These are phyloP conservation scores for Ampelomyces quisqualis DNA, from an alignment of 2,329 filamentous ascomycete genomes.

Conservation along the genomic window DNA sequence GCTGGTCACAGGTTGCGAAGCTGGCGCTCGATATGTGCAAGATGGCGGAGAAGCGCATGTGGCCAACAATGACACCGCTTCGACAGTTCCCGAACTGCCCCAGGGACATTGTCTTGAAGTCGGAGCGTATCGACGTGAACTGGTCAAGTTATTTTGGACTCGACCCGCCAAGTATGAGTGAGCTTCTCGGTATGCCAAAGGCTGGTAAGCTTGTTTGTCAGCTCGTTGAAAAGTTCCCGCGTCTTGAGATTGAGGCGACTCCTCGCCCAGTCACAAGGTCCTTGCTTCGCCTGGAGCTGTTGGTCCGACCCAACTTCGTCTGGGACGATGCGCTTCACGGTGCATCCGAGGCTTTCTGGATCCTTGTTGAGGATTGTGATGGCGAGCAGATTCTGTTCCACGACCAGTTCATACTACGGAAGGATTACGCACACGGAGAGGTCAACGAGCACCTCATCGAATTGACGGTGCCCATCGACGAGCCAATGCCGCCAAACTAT, in stretches of 20 bases:
- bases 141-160: conserved; percentile 96
- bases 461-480: conserved; percentile 92
- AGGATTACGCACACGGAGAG: conserved; percentile 81
- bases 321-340: conserved; percentile 94
- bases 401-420: conserved; percentile 88
- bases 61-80: conserved; percentile 96
- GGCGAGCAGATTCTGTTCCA: conserved; percentile 95
- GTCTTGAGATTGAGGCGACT: conserved; percentile 87
- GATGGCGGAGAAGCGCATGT: conserved; percentile 99
- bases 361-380: conserved; percentile 94
- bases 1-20: conserved; percentile 91
- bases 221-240: conserved; percentile 87
- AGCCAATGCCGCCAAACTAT: conserved; percentile 98
- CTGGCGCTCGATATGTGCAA: conserved; percentile 93
- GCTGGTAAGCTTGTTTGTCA: conserved; percentile 82
- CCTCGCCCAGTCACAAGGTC: conserved; percentile 94
- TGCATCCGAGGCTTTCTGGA: conserved; percentile 90
- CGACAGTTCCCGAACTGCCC: conserved; percentile 81
- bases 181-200: conserved; percentile 86
- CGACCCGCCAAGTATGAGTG: conserved; percentile 93
- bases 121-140: conserved; percentile 89
- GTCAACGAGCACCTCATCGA: conserved; percentile 93
- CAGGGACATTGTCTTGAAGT: conserved; percentile 83
- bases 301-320: conserved; percentile 89
- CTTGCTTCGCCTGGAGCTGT: conserved; percentile 85